Evolutionary conservation across 2,329 filamentous ascomycete genomes (phyloP), one percentile per base, ranked within the genome.

Genomic region (Aspergillus eucalypticola): DNA sequence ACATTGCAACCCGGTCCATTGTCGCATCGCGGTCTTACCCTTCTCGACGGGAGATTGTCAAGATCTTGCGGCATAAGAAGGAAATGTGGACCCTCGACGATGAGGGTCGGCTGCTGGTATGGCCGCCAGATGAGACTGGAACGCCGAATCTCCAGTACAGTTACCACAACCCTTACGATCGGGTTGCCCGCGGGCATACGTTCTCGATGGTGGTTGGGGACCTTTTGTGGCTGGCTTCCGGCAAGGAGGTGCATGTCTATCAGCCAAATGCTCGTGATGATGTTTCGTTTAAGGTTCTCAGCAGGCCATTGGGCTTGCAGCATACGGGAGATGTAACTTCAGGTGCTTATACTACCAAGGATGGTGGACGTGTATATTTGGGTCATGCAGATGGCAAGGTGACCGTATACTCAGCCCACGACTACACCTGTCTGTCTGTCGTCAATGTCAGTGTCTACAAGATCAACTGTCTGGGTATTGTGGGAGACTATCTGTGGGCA

Each of bases 41-140:
- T 69, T 86, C 88, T 7, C 87, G 91, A 44, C 84, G 87, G 62
- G 91, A 96, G 67, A 85, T 99, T 54, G 85, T 91, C 64, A 91
- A 88, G 68, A 96, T 99, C 44, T 90, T 91, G 71, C 87, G 95
- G 41, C 90, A 96, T 74, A 89, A 87, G 63, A 91, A 92, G 66
- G 91, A 97, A 70, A 86, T 99, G 73, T 99, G 95, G 95, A 93
- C 93, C 0, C 76, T 99, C 51, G 95, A 98, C 72, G 93, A 97
- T 64, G 87, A 90, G 50, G 95, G 95, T 10, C 90, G 90, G 49
- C 79, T 99, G 13, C 88, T 92, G 66, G 85, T 98, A 5, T 99
- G 95, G 95, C 88, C 86, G 1, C 88, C 93, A 3, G 90, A 92
- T 68, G 83, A 86, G 49, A 85, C 85, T 5, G 88, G 90, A 0